Evolutionary conservation across 345 rosid genomes (phyloP).

Genomic region (Eucalyptus virginea): DNA sequence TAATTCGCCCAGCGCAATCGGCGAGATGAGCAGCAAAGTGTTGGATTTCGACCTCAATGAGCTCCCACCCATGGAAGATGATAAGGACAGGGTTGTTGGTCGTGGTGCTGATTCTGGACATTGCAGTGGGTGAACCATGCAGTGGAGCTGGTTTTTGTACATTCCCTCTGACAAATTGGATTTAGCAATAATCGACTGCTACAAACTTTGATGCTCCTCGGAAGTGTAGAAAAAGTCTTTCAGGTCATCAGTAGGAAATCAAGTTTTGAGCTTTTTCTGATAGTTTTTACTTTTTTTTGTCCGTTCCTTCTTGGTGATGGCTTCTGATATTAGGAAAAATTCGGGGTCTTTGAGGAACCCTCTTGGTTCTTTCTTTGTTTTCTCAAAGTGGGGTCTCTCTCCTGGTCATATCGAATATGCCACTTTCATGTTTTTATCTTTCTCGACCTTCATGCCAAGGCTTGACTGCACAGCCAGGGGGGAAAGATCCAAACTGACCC

Average conservation of each 20-base stretch:
- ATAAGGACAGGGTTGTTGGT: neutral
- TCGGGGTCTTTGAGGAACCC: neutral
- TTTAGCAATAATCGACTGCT: neutral
- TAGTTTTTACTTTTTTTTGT: neutral
- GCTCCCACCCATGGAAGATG: conserved; percentile 19
- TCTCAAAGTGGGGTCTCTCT: neutral
- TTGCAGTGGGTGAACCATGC: neutral
- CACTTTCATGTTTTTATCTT: neutral
- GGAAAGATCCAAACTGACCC: neutral
- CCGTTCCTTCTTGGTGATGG: neutral
- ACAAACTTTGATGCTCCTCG: neutral
- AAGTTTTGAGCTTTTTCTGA: neutral
- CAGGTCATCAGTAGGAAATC: neutral
- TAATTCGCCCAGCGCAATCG: neutral
- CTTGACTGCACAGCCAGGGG: neutral
- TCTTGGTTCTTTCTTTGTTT: neutral
- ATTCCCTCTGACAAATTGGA: neutral
- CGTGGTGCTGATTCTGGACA: neutral
- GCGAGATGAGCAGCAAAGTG: neutral
- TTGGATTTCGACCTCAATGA: conserved; percentile 19
- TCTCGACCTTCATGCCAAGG: neutral
- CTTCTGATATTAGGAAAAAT: neutral
- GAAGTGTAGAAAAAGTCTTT: neutral
- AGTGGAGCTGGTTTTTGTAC: neutral
- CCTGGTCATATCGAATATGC: neutral